phyloP scores from a whole-genome alignment of 768 basidiomycete genomes.

The Glaciozyma antarctica region DNA sequence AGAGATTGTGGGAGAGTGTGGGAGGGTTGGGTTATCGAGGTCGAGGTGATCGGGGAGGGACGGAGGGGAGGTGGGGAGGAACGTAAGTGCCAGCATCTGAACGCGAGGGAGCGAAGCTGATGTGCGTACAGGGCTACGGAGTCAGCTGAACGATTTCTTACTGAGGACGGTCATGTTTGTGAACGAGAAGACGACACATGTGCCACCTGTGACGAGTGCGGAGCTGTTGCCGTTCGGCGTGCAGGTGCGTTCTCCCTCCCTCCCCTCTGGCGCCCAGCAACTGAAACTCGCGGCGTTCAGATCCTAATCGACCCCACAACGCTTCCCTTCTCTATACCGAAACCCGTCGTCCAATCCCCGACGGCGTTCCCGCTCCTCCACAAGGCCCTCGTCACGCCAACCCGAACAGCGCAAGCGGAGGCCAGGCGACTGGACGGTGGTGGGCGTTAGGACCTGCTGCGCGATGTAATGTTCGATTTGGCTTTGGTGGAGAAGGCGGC shows the following conservation, averaged over 20 bases:
- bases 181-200: slow-evolving; percentile 7
- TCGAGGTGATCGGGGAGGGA: slow-evolving; percentile 13
- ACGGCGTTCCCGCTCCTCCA: slow-evolving; percentile 14
- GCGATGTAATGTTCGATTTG: too few species aligned
- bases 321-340: slow-evolving; percentile 6
- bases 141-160: slow-evolving; percentile 27
- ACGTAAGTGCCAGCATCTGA: neutral
- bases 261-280: neutral
- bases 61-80: neutral
- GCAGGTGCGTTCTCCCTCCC: slow-evolving; percentile 3
- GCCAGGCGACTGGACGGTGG: too few species aligned
- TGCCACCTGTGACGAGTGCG: slow-evolving; percentile 22
- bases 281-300: neutral
- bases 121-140: slow-evolving; percentile 5
- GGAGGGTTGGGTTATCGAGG: slow-evolving; percentile 22
- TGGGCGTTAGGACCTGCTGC: too few species aligned
- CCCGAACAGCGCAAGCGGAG: too few species aligned
- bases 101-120: neutral
- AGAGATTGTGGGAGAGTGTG: neutral
- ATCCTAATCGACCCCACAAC: slow-evolving; percentile 16
- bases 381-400: neutral
- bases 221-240: slow-evolving; percentile 16
- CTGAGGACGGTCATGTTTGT: slow-evolving; percentile 15
- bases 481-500: too few species aligned
- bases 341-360: neutral